Evolutionary conservation across 2,329 filamentous ascomycete species (phyloP).

Genomic region (Raffaelea ambrosiae): DNA sequence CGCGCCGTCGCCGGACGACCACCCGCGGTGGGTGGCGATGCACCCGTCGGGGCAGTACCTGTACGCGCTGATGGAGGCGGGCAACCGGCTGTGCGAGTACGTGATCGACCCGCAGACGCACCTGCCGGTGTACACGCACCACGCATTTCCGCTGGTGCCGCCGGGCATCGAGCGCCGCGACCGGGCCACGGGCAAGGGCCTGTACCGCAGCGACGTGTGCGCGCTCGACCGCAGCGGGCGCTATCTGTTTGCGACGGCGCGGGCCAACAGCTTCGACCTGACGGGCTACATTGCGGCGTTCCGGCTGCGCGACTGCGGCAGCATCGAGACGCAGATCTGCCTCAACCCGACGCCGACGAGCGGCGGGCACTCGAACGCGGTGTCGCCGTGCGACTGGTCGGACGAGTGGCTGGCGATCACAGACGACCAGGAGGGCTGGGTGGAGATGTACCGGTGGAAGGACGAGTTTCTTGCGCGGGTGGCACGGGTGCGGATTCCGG

Average conservation of each 20-base stretch:
- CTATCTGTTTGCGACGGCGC: conserved; percentile 79
- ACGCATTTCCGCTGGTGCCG: conserved; percentile 70
- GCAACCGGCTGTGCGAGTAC: conserved; percentile 76
- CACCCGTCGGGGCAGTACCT: conserved; percentile 70
- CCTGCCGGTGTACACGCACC: conserved; percentile 70
- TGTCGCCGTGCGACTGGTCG: conserved; percentile 73
- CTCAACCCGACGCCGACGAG: conserved; percentile 79
- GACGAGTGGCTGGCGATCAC: conserved; percentile 88
- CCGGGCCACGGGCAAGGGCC: conserved; percentile 31
- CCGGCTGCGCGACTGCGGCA: conserved; percentile 57
- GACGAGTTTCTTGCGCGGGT: conserved; percentile 74
- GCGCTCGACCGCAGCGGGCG: conserved; percentile 58
- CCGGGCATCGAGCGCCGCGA: conserved; percentile 51
- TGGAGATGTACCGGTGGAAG: conserved; percentile 83
- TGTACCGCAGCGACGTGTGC: conserved; percentile 83
- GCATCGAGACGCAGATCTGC: conserved; percentile 69
- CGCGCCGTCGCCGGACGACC: conserved; percentile 63
- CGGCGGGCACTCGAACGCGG: conserved; percentile 81
- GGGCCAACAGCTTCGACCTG: conserved; percentile 65
- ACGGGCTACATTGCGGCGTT: conserved; percentile 82
- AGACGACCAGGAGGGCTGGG: conserved; percentile 78
- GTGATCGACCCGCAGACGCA: conserved; percentile 65
- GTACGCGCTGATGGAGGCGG: conserved; percentile 84
- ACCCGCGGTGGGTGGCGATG: conserved; percentile 83
- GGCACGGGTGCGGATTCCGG: conserved; percentile 66